A percentile compares a stretch with the other conserved stretches of the same genome.
phyloP scores from a whole-genome alignment of 257 asterid genomes.

The Plectranthus barbatus region DNA sequence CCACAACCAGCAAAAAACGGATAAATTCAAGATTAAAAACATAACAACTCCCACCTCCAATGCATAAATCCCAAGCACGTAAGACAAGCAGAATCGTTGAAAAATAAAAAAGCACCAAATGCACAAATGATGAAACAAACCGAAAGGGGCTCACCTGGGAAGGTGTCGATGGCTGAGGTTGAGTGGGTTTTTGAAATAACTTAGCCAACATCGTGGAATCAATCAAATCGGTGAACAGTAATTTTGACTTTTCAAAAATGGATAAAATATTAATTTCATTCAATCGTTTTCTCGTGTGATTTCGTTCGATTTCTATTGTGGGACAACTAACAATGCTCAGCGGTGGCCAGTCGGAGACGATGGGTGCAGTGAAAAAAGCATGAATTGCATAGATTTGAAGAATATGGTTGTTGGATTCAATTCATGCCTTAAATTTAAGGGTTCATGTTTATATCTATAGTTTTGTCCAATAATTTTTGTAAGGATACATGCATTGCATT shows the following conservation, averaged over 20 bases:
- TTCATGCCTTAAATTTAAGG: no score
- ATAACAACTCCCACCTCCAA: not conserved
- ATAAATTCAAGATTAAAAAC: not conserved
- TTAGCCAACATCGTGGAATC: slow-evolving; percentile 42
- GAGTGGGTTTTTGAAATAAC: slow-evolving; percentile 36
- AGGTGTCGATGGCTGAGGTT: slow-evolving; percentile 22
- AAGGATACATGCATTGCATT: no score
- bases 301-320: no score
- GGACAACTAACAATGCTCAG: no score
- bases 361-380: no score
- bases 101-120: not conserved
- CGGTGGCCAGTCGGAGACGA: no score
- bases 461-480: no score
- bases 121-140: not conserved
- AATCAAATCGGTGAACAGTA: slow-evolving; percentile 15
- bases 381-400: no score
- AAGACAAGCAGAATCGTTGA: not conserved
- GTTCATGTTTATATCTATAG: no score
- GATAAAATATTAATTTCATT: not conserved
- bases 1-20: not conserved
- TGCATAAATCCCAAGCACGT: not conserved
- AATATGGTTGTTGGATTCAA: no score
- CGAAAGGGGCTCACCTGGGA: slow-evolving; percentile 38
- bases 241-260: slow-evolving; percentile 1
- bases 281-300: not conserved